Base-by-base conservation (phyloP, 2,329 filamentous ascomycete species). In the Setomelanomma holmii region DNA sequence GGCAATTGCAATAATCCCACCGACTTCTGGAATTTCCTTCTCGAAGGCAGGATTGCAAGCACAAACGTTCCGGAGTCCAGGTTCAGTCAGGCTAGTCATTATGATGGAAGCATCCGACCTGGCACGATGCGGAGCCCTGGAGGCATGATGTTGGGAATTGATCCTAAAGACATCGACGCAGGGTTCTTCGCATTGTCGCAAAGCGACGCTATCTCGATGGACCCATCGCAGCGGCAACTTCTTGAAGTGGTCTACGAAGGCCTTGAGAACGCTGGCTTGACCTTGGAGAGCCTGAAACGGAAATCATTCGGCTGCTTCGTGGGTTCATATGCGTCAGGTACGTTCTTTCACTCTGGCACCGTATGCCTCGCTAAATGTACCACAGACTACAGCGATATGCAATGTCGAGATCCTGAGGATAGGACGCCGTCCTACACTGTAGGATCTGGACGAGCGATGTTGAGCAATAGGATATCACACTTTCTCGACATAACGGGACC, bases 241-340 rank as follows among this genome's bases (percentile, higher is more conserved):
- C 60, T 72, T 4, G 67, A 72, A 40, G 58, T 68, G 1, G 60
- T 52, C 0, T 51, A 60, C 7, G 72, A 77, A 49, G 67, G 71
- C 1, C 52, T 83, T 2, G 73, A 77, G 39, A 68, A 66, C 50
- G 68, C 60, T 33, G 71, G 66, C 6, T n/a, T n/a, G n/a, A n/a
- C n/a, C n/a, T n/a, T n/a, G n/a, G n/a, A n/a, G n/a, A n/a, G n/a
- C n/a, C n/a, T n/a, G n/a, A n/a, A n/a, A n/a, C n/a, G n/a, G n/a
- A n/a, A n/a, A n/a, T n/a, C n/a, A n/a, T n/a, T n/a, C n/a, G n/a
- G n/a, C n/a, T n/a, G n/a, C n/a, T n/a, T n/a, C n/a, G n/a, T n/a
- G n/a, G n/a, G n/a, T n/a, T n/a, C n/a, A n/a, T n/a, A n/a, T n/a
- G n/a, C n/a, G 27, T 30, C 5, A 10, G 27, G 10, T 30, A 10